phyloP scores from a whole-genome alignment of 2,329 filamentous ascomycete genomes.

The Oidium heveae region DNA sequence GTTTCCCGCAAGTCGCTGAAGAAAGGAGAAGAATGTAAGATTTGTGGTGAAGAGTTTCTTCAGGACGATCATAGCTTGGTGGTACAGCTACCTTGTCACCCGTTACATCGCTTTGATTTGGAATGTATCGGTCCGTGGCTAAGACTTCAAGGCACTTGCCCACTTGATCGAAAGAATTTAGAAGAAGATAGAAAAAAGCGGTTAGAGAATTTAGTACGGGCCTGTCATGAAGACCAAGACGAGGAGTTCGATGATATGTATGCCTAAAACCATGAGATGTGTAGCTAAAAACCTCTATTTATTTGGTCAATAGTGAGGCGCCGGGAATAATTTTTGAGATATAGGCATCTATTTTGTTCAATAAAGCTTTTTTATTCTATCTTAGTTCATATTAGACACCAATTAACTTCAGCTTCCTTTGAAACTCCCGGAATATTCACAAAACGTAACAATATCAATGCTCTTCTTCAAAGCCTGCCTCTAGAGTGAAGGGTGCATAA shows the following conservation, averaged over 20 bases:
- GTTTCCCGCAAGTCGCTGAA: constrained; percentile 25
- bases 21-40: constrained; percentile 28
- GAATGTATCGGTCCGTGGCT: constrained; percentile 44
- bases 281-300: too few species aligned
- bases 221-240: constrained; percentile 16
- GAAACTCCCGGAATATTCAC: too few species aligned
- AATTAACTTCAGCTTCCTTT: too few species aligned
- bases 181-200: constrained; percentile 24
- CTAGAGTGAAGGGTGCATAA: too few species aligned
- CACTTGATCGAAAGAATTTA: constrained; percentile 33
- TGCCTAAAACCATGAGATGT: constrained; percentile 11
- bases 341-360: too few species aligned
- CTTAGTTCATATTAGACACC: too few species aligned
- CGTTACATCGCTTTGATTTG: constrained; percentile 33
- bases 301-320: too few species aligned
- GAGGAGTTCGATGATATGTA: constrained; percentile 27
- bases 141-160: constrained; percentile 36
- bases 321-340: too few species aligned
- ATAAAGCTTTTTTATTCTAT: too few species aligned
- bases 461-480: too few species aligned
- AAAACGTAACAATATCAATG: too few species aligned
- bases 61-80: constrained; percentile 37
- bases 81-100: constrained; percentile 36
- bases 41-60: constrained; percentile 34
- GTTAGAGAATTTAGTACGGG: constrained; percentile 6